A percentile compares a stretch with the other conserved stretches of the same genome.
Conservation (phyloP, 768 basidiomycete species). For the Psilocybe cyanescens region DNA sequence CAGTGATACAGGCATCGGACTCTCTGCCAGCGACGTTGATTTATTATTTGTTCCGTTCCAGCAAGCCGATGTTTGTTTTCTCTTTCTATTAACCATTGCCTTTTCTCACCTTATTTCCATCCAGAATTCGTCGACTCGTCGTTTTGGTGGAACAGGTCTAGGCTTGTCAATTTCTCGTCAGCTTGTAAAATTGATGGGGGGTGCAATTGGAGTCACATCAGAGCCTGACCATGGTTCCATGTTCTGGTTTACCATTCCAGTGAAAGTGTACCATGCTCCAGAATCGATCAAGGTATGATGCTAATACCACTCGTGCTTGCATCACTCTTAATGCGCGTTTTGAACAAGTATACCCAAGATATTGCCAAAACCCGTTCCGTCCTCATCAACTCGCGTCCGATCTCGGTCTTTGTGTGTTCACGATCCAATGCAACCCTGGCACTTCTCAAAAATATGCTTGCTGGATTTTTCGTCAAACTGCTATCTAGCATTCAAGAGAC, state of each 20-base stretch:
- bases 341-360: conserved; percentile 48
- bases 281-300: conserved; percentile 58
- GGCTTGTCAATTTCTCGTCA: conserved; percentile 77
- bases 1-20: conserved; percentile 76
- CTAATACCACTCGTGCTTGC: not conserved
- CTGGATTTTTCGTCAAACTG: conserved; percentile 51
- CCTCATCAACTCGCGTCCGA: conserved; percentile 49
- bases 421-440: conserved; percentile 58
- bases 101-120: not conserved
- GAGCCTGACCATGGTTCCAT: conserved; percentile 65
- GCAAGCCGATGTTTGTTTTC: conserved; percentile 60
- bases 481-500: conserved; percentile 50
- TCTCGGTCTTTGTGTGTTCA: conserved; percentile 60
- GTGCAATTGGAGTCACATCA: conserved; percentile 71
- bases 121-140: conserved; percentile 71
- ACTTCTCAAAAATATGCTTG: conserved; percentile 60
- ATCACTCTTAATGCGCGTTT: conserved; percentile 7
- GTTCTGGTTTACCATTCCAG: conserved; percentile 79
- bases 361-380: conserved; percentile 49
- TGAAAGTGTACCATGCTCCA: conserved; percentile 55
- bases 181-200: conserved; percentile 77
- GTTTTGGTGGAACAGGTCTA: conserved; percentile 79
- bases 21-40: conserved; percentile 68
- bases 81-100: not conserved
- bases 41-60: conserved; percentile 76